Base-by-base conservation (phyloP, 805 yeast species). In the Saccharomyces eubayanus region DNA sequence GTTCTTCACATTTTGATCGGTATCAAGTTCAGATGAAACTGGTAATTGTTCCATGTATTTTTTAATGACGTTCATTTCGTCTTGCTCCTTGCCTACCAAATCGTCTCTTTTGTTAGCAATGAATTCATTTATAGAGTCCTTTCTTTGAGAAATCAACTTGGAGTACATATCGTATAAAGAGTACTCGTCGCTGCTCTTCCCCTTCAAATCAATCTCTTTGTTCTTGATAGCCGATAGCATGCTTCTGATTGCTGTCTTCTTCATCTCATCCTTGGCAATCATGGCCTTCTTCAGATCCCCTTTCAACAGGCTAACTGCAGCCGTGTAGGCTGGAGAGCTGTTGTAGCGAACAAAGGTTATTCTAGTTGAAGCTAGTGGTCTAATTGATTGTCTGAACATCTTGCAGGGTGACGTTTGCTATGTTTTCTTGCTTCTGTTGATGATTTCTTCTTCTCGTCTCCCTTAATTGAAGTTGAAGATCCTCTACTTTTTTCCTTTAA, bases 21-120 rank as follows among this genome's bases (percentile, higher is more conserved):
- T 58, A 49, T 78, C 78, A 48, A 72, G 79, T 36, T 72, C 73
- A 2, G 79, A 68, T 0, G 84, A 77, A 16, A 81, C 77, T 8
- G 82, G 80, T 24, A 83, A 64, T 29, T 66, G 59, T 1, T 55
- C 49, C 48, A 75, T 60, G 50, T 80, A 76, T 14, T 63, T 59
- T 28, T 75, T 59, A 46, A 83, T 73, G 31, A 80, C 63, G 0
- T 56, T 65, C 29, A 75, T 60, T 65, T 83, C 85, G 20, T 66
- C 62, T 24, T 64, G 59, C 66, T 83, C 88, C 52, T 74, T 76
- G n/a, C 73, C 77, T 1, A 76, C 83, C 55, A 83, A 67, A 55
- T 83, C 87, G 2, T 61, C 64, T 58, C 88, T 75, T 9, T 72
- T 65, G 51, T 78, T 77, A 16, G 68, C 66, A 11, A 59, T 49